These are phyloP conservation scores for Boletus subcaerulescens DNA, from an alignment of 768 basidiomycete genomes.

Conservation along the genomic window DNA sequence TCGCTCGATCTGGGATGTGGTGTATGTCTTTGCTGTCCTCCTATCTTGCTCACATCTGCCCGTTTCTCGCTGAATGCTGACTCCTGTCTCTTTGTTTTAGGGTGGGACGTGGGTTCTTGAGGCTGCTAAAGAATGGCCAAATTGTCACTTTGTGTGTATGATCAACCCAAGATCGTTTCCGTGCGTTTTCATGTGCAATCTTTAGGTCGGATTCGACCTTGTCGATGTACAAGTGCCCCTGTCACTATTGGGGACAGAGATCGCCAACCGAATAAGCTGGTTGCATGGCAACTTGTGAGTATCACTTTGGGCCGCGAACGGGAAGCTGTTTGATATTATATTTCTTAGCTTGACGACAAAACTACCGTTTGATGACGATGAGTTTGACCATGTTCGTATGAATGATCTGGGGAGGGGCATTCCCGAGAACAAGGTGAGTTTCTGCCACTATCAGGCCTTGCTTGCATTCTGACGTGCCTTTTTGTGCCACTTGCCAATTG, in stretches of 20 bases:
- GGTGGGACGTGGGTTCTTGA: constrained; percentile 71
- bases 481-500: background rate
- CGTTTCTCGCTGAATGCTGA: background rate
- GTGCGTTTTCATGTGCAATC: constrained; percentile 4
- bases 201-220: constrained; percentile 75
- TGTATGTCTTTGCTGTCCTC: constrained; percentile 38
- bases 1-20: constrained; percentile 74
- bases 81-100: constrained; percentile 31
- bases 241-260: constrained; percentile 44
- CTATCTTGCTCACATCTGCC: background rate
- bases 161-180: background rate
- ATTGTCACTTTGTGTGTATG: constrained; percentile 57
- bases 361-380: constrained; percentile 78
- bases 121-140: constrained; percentile 68
- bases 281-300: constrained; percentile 75
- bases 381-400: constrained; percentile 81
- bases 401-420: constrained; percentile 61
- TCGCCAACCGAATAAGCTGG: constrained; percentile 65
- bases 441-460: background rate
- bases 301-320: background rate
- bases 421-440: constrained; percentile 67
- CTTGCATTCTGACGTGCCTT: background rate
- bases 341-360: constrained; percentile 61
- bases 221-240: constrained; percentile 70
- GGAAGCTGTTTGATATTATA: background rate